Conservation (phyloP, 2,329 filamentous ascomycete genomes). For the Colletotrichum sp. region DNA sequence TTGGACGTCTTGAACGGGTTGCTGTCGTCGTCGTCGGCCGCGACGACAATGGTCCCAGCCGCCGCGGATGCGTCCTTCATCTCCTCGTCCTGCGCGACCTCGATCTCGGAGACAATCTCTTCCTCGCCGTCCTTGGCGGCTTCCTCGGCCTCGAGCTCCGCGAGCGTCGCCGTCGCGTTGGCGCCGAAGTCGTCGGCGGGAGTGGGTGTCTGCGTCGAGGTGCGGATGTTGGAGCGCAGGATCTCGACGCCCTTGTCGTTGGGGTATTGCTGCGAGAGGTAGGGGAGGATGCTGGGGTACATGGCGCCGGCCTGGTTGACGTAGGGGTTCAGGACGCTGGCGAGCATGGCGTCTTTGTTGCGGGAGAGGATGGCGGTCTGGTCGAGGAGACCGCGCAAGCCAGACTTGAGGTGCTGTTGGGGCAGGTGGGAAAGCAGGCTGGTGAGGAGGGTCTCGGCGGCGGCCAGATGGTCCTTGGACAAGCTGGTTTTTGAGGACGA, state of each 20-base stretch:
- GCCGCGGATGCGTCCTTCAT: conserved; percentile 22
- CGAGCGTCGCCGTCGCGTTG: conserved; percentile 20
- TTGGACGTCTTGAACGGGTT: conserved; percentile 40
- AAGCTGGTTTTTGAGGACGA: conserved; percentile 42
- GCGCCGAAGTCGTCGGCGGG: neutral
- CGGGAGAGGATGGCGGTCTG: conserved; percentile 77
- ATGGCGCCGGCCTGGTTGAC: conserved; percentile 66
- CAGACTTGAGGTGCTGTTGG: conserved; percentile 70
- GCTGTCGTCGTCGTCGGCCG: neutral
- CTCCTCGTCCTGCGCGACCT: conserved; percentile 40
- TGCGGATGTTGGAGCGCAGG: conserved; percentile 64
- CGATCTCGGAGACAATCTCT: conserved; percentile 32
- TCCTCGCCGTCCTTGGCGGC: conserved; percentile 53
- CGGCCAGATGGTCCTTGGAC: conserved; percentile 51
- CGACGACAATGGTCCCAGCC: neutral
- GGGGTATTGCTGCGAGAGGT: conserved; percentile 72
- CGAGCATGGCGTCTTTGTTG: conserved; percentile 75
- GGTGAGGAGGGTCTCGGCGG: conserved; percentile 68
- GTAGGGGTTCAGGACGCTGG: conserved; percentile 82
- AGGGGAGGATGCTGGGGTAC: conserved; percentile 79
- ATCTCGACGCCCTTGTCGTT: conserved; percentile 72
- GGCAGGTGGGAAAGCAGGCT: conserved; percentile 67
- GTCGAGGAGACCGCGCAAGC: conserved; percentile 77
- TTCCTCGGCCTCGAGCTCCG: conserved; percentile 38
- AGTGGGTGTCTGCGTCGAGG: conserved; percentile 24